Evolutionary conservation across 208 protist species (phyloP).

Genomic region (Herpetomonas muscarum): DNA sequence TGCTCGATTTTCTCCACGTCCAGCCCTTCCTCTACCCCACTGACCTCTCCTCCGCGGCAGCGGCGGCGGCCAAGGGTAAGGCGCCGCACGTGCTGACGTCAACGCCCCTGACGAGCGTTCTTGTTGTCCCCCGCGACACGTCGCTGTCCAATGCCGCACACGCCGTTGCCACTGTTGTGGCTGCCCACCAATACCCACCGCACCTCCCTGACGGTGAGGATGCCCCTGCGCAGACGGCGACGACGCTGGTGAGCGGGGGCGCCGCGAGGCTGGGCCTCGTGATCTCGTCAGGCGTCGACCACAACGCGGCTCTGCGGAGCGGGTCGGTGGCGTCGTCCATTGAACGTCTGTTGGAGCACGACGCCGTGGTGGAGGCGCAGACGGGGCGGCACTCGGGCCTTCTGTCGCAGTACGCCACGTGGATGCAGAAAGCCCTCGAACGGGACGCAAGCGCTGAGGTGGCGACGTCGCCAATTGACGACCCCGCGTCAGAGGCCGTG

Average conservation of each 20-base stretch:
- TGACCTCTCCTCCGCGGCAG: neutral
- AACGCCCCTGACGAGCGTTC: neutral
- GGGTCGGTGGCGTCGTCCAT: neutral
- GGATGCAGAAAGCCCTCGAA: neutral
- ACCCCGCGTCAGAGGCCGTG: neutral
- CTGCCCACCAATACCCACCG: neutral
- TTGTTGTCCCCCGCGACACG: neutral
- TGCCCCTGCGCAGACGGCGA: conserved; percentile 6
- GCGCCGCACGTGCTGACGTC: neutral
- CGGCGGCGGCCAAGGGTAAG: neutral
- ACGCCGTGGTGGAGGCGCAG: neutral
- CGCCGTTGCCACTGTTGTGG: neutral
- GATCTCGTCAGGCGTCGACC: neutral
- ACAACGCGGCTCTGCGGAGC: neutral
- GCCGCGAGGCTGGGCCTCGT: no score
- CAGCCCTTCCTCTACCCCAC: neutral
- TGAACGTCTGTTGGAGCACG: neutral
- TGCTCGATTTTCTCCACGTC: neutral
- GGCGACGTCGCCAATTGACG: neutral
- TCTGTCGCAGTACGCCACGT: neutral
- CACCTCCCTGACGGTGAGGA: neutral
- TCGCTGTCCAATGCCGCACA: neutral
- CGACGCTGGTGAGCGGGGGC: neutral
- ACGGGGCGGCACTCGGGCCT: neutral
- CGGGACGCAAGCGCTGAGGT: neutral